Percentiles rank a stretch among this genome's conserved stretches.
Conservation (phyloP, 1,284 basidiomycete genomes). For the Apiotrichum laibachii region DNA sequence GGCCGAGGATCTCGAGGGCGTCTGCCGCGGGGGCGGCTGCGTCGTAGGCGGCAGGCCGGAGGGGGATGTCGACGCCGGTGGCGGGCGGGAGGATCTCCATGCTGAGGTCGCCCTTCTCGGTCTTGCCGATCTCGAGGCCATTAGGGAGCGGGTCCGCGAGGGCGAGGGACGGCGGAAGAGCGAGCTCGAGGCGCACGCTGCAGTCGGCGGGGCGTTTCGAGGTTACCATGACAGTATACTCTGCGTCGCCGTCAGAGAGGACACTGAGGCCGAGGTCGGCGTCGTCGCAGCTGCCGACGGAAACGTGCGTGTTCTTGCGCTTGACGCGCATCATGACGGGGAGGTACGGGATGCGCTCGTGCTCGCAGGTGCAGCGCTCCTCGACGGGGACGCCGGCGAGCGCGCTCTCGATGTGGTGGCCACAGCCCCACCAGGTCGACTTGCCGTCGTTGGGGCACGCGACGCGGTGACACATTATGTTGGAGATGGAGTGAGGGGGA, state of each 20-base stretch:
- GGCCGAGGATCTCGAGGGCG: background rate
- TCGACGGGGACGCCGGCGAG: constrained; percentile 37
- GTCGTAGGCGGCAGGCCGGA: background rate
- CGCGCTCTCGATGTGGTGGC: constrained; percentile 18
- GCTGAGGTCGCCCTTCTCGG: background rate
- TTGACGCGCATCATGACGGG: constrained; percentile 42
- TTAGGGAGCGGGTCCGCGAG: too few relatives aligned
- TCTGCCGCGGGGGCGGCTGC: background rate
- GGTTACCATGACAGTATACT: background rate
- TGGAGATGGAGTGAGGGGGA: background rate
- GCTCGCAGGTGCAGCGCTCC: constrained; percentile 43
- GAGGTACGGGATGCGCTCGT: constrained; percentile 37
- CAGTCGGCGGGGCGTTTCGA: background rate
- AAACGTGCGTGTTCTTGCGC: constrained; percentile 4
- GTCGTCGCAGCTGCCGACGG: background rate
- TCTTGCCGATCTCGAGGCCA: background rate
- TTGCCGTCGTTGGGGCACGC: constrained; percentile 4
- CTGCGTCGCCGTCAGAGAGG: background rate
- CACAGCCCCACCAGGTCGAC: constrained; percentile 6
- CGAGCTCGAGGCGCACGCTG: background rate
- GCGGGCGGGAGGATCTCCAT: background rate
- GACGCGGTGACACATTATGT: constrained; percentile 2
- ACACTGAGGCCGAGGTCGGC: background rate
- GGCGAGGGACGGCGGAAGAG: background rate
- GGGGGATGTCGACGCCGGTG: background rate